Conservation (phyloP, 768 basidiomycete genomes). For the Pleurotus citrinopileatus region DNA sequence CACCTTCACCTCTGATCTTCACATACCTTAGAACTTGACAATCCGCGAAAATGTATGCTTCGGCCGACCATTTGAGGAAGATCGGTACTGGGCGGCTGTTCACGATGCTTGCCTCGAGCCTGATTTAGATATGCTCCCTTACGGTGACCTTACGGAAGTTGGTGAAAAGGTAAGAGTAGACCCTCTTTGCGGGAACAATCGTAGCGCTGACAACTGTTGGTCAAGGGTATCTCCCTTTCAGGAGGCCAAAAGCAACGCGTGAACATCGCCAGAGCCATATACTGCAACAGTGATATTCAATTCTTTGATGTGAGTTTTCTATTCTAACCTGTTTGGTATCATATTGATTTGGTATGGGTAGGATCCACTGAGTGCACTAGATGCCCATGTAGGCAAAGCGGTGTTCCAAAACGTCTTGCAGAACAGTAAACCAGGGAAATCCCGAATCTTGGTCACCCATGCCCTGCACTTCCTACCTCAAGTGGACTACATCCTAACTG, state of each 20-base stretch:
- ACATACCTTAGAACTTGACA: constrained; percentile 62
- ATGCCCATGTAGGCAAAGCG: constrained; percentile 87
- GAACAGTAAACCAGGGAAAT: constrained; percentile 61
- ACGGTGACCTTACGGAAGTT: constrained; percentile 82
- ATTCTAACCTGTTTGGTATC: background rate
- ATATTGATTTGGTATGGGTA: constrained; percentile 23
- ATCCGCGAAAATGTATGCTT: constrained; percentile 90
- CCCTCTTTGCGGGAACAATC: too few species aligned
- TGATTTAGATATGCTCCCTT: constrained; percentile 73
- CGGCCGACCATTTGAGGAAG: constrained; percentile 77
- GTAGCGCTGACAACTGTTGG: constrained; percentile 11
- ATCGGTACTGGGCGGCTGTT: constrained; percentile 79
- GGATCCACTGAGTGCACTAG: constrained; percentile 88
- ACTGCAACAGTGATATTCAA: constrained; percentile 82
- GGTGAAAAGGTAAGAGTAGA: constrained; percentile 55
- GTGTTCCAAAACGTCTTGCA: constrained; percentile 84
- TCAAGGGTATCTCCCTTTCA: constrained; percentile 78
- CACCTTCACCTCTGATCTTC: background rate
- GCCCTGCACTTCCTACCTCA: constrained; percentile 87
- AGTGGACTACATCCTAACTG: constrained; percentile 81
- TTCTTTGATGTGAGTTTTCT: constrained; percentile 65
- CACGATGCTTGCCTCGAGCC: constrained; percentile 75
- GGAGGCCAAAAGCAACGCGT: constrained; percentile 80
- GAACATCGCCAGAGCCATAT: constrained; percentile 85
- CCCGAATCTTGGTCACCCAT: constrained; percentile 88